A percentile compares a stretch with the other conserved stretches of the same genome.
Evolutionary conservation across 2,329 filamentous ascomycete species (phyloP).

Genomic region (Talaromyces amestolkiae): DNA sequence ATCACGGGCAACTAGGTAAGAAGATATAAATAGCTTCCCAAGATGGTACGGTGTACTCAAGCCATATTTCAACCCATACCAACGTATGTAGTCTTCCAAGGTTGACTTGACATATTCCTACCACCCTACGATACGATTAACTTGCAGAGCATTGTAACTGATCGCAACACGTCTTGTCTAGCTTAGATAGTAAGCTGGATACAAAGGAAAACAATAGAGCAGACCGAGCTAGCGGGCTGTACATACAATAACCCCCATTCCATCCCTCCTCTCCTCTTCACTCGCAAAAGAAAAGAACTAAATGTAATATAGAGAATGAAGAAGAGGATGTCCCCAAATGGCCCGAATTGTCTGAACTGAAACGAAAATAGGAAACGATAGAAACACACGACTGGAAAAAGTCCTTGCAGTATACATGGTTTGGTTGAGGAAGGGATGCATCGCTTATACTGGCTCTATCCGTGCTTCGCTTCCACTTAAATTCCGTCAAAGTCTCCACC

Average conservation of each 20-base stretch:
- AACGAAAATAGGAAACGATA: constrained; percentile 4
- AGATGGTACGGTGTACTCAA: too few relatives aligned
- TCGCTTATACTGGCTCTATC: constrained; percentile 15
- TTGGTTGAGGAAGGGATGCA: constrained; percentile 4
- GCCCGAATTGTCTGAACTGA: neutral
- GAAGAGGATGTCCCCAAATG: constrained; percentile 3
- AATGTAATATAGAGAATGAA: constrained; percentile 11
- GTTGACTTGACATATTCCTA: too few relatives aligned
- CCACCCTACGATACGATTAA: neutral
- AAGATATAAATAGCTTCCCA: too few relatives aligned
- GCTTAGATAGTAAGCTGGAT: constrained; percentile 7
- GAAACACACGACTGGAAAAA: constrained; percentile 17
- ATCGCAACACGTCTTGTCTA: constrained; percentile 18
- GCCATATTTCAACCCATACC: too few relatives aligned
- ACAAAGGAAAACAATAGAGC: constrained; percentile 18
- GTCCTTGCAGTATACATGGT: constrained; percentile 19
- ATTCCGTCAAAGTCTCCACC: constrained; percentile 74
- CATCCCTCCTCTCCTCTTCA: constrained; percentile 10
- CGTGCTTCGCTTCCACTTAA: constrained; percentile 7
- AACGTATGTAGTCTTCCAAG: too few relatives aligned
- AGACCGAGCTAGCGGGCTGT: constrained; percentile 25
- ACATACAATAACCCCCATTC: constrained; percentile 21
- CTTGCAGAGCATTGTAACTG: neutral
- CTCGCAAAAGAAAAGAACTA: constrained; percentile 7
- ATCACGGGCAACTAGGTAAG: too few relatives aligned